Percentiles rank a stretch among this genome's conserved stretches.
Conservation (phyloP, 768 basidiomycete species). For the Suillus ampliporus region DNA sequence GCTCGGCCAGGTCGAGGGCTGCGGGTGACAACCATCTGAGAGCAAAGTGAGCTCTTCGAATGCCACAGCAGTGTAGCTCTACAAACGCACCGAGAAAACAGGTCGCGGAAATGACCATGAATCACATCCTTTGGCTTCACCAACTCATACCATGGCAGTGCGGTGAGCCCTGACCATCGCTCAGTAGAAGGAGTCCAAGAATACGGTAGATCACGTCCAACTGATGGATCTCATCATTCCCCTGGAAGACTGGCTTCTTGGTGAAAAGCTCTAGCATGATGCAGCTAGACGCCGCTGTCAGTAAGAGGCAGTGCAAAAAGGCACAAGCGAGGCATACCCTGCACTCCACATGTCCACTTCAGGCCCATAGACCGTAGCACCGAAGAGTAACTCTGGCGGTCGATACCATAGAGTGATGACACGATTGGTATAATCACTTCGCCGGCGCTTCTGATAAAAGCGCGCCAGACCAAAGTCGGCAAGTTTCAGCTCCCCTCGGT, state of each 20-base stretch:
- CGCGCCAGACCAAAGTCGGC: slow-evolving; percentile 97
- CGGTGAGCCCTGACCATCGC: slow-evolving; percentile 82
- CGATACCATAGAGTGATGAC: slow-evolving; percentile 99
- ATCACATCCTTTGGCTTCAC: slow-evolving; percentile 85
- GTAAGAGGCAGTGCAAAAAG: slow-evolving; percentile 2
- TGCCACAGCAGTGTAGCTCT: neutral
- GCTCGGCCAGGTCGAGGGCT: slow-evolving; percentile 86
- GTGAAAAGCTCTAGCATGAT: slow-evolving; percentile 98
- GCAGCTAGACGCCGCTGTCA: slow-evolving; percentile 58
- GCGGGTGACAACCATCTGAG: slow-evolving; percentile 85
- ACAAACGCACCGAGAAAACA: slow-evolving; percentile 79
- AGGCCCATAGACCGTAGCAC: slow-evolving; percentile 94
- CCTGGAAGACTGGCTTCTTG: slow-evolving; percentile 97
- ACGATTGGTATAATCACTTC: slow-evolving; percentile 97
- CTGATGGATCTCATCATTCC: slow-evolving; percentile 97
- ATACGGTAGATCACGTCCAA: slow-evolving; percentile 91
- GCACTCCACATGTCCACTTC: slow-evolving; percentile 99
- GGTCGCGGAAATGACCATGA: slow-evolving; percentile 77
- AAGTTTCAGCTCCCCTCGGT: slow-evolving; percentile 90
- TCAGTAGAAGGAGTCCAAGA: slow-evolving; percentile 87
- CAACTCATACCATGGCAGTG: slow-evolving; percentile 98
- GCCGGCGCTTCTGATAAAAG: slow-evolving; percentile 90
- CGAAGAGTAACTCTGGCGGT: slow-evolving; percentile 92
- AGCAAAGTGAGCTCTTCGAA: slow-evolving; percentile 3
- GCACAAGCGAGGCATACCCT: slow-evolving; percentile 60